phyloP scores from a whole-genome alignment of 805 yeast species.

The Cyberlindnera amylophila region DNA sequence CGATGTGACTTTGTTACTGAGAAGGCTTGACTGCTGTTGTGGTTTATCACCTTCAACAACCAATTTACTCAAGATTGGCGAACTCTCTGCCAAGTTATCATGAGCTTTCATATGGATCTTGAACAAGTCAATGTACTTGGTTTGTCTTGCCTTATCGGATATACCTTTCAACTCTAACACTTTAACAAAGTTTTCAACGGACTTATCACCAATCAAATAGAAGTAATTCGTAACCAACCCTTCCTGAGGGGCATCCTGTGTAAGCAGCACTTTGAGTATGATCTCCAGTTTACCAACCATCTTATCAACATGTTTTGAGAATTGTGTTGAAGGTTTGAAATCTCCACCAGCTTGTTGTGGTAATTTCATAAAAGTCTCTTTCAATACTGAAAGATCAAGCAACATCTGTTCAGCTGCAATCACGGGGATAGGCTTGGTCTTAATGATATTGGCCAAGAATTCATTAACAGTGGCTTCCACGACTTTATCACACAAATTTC shows the following conservation, averaged over 20 bases:
- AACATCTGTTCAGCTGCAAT: conserved; percentile 76
- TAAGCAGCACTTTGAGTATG: conserved; percentile 63
- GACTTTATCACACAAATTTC: conserved; percentile 72
- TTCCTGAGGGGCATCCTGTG: conserved; percentile 62
- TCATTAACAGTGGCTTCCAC: conserved; percentile 60
- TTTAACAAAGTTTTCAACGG: conserved; percentile 58
- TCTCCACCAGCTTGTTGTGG: conserved; percentile 20
- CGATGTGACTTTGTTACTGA: conserved; percentile 15
- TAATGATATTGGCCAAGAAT: conserved; percentile 53
- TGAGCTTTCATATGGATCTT: conserved; percentile 26
- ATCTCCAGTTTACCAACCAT: conserved; percentile 47
- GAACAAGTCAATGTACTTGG: conserved; percentile 24
- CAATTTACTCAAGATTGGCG: conserved; percentile 26
- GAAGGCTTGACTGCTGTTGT: conserved; percentile 5
- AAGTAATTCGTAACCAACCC: conserved; percentile 63
- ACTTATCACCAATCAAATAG: conserved; percentile 60
- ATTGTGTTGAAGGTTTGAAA: conserved; percentile 26
- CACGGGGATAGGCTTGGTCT: conserved; percentile 65
- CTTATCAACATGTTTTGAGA: conserved; percentile 41
- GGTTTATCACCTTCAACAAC: conserved; percentile 12
- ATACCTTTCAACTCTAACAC: conserved; percentile 62
- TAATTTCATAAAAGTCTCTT: conserved; percentile 40
- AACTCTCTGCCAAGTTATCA: conserved; percentile 25
- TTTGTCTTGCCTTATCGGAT: conserved; percentile 19
- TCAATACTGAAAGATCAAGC: conserved; percentile 65